Percentiles rank a stretch among this genome's conserved stretches.
phyloP scores from a whole-genome alignment of 257 asterid species.

The Solanum pinnatisectum region DNA sequence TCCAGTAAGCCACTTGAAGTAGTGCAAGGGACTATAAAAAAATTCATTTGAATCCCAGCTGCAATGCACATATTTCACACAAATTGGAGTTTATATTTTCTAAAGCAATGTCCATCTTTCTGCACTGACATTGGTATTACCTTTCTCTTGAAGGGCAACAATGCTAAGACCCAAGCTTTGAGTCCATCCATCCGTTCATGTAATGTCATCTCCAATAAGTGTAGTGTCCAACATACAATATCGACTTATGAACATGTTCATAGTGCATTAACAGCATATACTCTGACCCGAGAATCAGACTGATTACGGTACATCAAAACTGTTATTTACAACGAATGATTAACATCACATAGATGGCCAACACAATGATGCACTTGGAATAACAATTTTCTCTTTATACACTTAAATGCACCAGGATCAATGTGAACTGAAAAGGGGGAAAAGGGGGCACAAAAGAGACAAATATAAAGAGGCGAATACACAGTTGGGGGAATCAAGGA shows the following conservation, averaged over 20 bases:
- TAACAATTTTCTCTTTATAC: not conserved
- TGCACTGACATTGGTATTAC: not conserved
- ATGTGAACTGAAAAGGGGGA: not conserved
- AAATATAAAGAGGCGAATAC: not conserved
- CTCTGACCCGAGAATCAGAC: not conserved
- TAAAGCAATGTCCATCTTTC: not conserved
- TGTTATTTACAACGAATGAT: not conserved
- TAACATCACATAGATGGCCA: constrained; percentile 3
- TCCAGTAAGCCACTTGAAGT: no score
- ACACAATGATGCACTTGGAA: not conserved
- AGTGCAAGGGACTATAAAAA: no score
- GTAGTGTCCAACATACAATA: not conserved
- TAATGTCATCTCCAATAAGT: not conserved
- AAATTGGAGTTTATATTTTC: not conserved
- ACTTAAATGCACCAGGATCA: not conserved
- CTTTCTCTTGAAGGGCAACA: not conserved
- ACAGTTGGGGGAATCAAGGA: not conserved
- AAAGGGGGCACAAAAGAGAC: not conserved
- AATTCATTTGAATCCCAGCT: no score
- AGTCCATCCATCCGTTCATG: not conserved
- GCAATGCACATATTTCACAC: not conserved
- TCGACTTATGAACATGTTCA: not conserved
- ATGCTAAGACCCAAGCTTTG: not conserved
- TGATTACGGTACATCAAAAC: not conserved
- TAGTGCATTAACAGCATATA: not conserved